Base-by-base conservation (phyloP, 2,329 filamentous ascomycete genomes). In the Emydomyces testavorans region DNA sequence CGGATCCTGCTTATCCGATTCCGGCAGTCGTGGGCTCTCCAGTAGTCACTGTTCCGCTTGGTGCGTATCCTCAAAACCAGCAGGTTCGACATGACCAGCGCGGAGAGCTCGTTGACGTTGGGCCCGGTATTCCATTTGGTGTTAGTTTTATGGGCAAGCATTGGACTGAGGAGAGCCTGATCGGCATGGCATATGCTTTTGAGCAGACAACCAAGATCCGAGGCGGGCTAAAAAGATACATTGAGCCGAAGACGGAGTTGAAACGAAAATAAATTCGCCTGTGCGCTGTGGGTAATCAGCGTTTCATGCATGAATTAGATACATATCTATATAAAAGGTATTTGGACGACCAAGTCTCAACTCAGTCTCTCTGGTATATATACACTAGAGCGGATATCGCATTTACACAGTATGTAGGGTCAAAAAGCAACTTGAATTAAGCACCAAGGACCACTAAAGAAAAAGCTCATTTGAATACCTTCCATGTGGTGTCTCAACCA, bases 101-200 rank as follows among this genome's bases (percentile, higher is more conserved):
- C 6, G 72, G 75, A 0, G 68, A 73, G n/a, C 62, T 83, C 6
- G 72, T 78, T 6, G 62, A 64, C 0, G 66, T 63, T 0, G 78
- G 66, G 0, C 78, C 79, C 0, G 75, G 76, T 15, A 60, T 78
- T 20, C 71, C 71, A 18, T 81, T 83, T 56, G 82, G 82, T 0
- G 63, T 85, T 8, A 71, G 71, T 6, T 84, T 85, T 55, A 65
- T 83, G 38, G 82, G 80, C 0, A 62, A 63, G 2, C 71, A 70
- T 41, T 85, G 76, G 66, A 75, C 70, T 29, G 82, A 85, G 60
- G 75, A 74, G 56, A 69, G 63, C 24, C 57, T 86, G 54, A 76
- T 85, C 49, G 76, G 75, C 0, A 73, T 79, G 58, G 82, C 80
- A 5, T 84, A 81, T 67, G 80, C 78, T 3, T 83, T 78, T 62